Evolutionary conservation across 1,284 basidiomycete genomes (phyloP), one percentile per base, ranked within the genome.

Genomic region (Fomitopsis schrenkii): DNA sequence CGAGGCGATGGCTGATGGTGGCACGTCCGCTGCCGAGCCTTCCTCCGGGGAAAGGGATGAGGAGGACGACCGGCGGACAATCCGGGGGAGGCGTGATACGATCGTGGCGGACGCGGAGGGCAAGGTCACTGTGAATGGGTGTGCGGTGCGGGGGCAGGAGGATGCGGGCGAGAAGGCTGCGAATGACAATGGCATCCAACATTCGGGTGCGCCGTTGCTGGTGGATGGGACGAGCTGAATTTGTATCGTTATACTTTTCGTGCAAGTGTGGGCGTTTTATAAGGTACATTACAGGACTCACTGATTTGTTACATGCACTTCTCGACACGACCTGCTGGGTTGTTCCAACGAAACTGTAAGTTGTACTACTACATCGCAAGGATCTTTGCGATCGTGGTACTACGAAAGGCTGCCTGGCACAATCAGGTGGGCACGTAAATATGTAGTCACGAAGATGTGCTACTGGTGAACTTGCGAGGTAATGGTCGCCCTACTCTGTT

Each of bases 41-140:
- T 52, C 41, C 7, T 50, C 36, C 33, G 68, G 56, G 22, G 38
- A 8, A 3, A 40, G 8, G 38, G 71, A 73, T 57, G 73, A 73
- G 62, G 84, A 86, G 26, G 83, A 84, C 57, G 86, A 89, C 72
- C 76, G 84, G 61, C 77, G 77, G 63, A 88, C 87, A 14, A 85
- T 89, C 67, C 82, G 83, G 61, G 41, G 63, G 58, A 53, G 62
- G 59, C 30, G 59, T 61, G 35, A 80, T 76, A 42, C 42, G n/a
- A n/a, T 41, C 38, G 66, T 66, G 30, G 74, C 70, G 38, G 65
- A 66, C 59, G 81, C 77, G 33, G 76, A 74, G 58, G 68, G 62
- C 5, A 75, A 72, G 66, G 56, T 54, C 19, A 65, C 65, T 33
- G 64, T 63, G 28, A 67, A 69, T 33, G 65, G 62, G 17, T 48